Base-by-base conservation (phyloP, 352 stramenopile genomes). In the Phytophthora boehmeriae region DNA sequence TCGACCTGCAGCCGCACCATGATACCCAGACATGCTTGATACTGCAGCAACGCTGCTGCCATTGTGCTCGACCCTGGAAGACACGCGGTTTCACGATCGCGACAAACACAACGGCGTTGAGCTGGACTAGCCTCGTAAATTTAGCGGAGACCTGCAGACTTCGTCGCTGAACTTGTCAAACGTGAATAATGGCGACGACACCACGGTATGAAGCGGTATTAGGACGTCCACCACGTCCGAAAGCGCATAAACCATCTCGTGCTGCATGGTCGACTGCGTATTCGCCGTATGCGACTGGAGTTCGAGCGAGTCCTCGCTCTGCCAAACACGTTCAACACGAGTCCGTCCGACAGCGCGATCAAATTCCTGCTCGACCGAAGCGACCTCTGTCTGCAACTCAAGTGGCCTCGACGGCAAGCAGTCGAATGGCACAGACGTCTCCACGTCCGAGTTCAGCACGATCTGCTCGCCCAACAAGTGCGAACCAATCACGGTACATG, bases 1-100 rank as follows among this genome's bases (percentile, higher is more conserved):
- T 90, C 80, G 2, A 93, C 69, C 34, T 86, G 78, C 5, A 93
- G 73, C 8, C 80, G 75, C 60, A 93, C 74, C 77, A 93, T 88
- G 48, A 93, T 92, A 41, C 79, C 83, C 16, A 93, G 54, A 57
- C 85, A 92, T 49, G 85, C 83, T 52, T 90, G 80, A 42, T 89
- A 92, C 66, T 93, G 81, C 52, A 73, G 44, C 66, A 90, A 70
- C 41, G 81, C 81, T 22, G 77, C 80, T 41, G 83, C 72, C 75
- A 88, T 89, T 25, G 20, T 56, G 14, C 36, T 51, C 19, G 10
- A 54, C 20, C 34, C 14, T 30, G 34, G 34, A 42, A 22, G 17
- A 58, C 20, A 30, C 39, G 48, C 36, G n/a, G 63, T 69, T 73
- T 73, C 65, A 46, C 20, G 28, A 8, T 39, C 34, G 13, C 52